Evolutionary conservation across 2,329 filamentous ascomycete genomes (phyloP), one percentile per base, ranked within the genome.

Genomic region (Onygenales sp.): DNA sequence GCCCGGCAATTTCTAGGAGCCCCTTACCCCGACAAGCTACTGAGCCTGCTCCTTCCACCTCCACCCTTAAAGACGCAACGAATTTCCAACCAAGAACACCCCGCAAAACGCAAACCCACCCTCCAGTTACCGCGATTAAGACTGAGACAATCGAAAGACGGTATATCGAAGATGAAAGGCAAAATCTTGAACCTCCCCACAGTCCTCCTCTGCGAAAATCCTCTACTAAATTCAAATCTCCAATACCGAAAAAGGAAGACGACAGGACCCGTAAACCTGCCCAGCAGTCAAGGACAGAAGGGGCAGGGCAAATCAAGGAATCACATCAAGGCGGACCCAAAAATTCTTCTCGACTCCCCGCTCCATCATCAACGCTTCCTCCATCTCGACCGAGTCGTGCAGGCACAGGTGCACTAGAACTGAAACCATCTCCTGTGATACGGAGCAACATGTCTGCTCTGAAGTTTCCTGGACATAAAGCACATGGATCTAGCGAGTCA

Each of bases 301-400:
- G 63, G 36, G 54, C 61, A 57, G 42, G 64, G 65, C 65, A 69
- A 43, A 69, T 70, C 42, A 60, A 66, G 9, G 71, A 71, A 53
- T 57, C 53, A 42, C 46, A 51, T 43, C 57, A 35, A 42, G 49
- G 50, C 42, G 35, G 47, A 53, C 11, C 54, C 51, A 52, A 54
- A 54, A 38, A 47, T 53, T 55, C 63, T 55, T 60, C 61, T 50
- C 63, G 69, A 13, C 63, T 68, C 45, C 61, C 66, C 42, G 47
- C 32, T 46, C 36, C 54, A 6, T 52, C 56, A 11, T 71, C 67
- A 38, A 63, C 68, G 9, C 67, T 66, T 13, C 77, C 78, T 38
- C 84, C 85, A 35, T 66, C 72, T 36, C 75, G 86, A 49, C 86
- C 86, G 1, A 89, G 84, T 61, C 77, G 86, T 66, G 81, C 87